Conservation (phyloP, 371 early-diverging fungal genomes). For the Mucor ambiguus region DNA sequence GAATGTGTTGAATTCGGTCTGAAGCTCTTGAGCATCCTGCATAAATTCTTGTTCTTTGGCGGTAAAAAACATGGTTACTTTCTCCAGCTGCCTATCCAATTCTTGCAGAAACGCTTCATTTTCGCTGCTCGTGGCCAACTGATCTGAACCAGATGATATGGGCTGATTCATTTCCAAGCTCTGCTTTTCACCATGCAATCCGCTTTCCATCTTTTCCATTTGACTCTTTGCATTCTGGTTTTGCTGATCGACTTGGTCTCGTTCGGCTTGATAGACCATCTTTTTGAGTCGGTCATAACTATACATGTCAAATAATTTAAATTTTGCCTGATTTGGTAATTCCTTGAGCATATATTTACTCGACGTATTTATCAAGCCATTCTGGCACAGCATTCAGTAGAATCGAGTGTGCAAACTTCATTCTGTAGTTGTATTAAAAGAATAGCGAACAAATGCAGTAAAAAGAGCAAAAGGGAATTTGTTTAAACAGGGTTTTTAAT, state of each 20-base stretch:
- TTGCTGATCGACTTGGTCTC: slow-evolving; percentile 64
- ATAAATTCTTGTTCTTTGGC: slow-evolving; percentile 77
- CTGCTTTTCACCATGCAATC: slow-evolving; percentile 18
- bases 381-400: slow-evolving; percentile 89
- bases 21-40: slow-evolving; percentile 18
- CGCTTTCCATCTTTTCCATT: slow-evolving; percentile 21
- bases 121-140: background rate
- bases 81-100: slow-evolving; percentile 78
- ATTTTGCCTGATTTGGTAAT: background rate
- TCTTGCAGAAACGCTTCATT: slow-evolving; percentile 56
- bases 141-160: background rate
- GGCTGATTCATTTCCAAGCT: slow-evolving; percentile 16
- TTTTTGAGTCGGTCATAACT: slow-evolving; percentile 90
- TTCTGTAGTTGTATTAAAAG: slow-evolving; percentile 22
- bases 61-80: slow-evolving; percentile 76
- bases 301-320: background rate
- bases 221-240: slow-evolving; percentile 7
- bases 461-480: background rate
- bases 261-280: slow-evolving; percentile 83
- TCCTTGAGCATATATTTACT: slow-evolving; percentile 43
- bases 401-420: slow-evolving; percentile 90
- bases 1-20: slow-evolving; percentile 15
- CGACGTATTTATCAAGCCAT: slow-evolving; percentile 82
- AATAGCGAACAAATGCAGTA: background rate
- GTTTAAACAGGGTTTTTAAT: background rate